Conservation (phyloP, 2,329 filamentous ascomycete genomes). For the Apiospora marii region DNA sequence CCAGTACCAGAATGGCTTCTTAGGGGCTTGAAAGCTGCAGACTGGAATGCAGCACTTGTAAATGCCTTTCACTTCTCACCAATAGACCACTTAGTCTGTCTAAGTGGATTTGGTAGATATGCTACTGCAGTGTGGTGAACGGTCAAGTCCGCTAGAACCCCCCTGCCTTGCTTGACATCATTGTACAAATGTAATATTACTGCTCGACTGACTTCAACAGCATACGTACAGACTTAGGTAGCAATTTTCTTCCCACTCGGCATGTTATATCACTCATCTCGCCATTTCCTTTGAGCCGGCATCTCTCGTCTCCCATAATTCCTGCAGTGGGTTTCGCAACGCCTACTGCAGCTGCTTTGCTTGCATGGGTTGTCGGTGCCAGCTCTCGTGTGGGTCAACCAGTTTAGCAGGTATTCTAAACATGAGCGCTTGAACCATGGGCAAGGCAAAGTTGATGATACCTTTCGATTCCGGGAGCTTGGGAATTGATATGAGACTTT, state of each 20-base stretch:
- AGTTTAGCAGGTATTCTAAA: background rate
- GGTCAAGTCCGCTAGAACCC: background rate
- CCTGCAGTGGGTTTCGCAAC: background rate
- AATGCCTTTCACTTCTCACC: too few relatives aligned
- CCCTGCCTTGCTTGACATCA: too few relatives aligned
- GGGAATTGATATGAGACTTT: background rate
- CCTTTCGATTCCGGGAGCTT: background rate
- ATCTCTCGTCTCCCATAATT: background rate
- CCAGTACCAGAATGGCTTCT: too few relatives aligned
- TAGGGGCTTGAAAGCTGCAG: too few relatives aligned
- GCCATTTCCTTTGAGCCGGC: background rate
- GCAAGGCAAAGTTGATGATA: background rate
- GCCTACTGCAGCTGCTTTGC: background rate
- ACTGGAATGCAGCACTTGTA: too few relatives aligned
- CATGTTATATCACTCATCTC: rapidly evolving
- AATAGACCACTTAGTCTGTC: too few relatives aligned
- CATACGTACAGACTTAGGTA: background rate
- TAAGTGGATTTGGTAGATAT: background rate
- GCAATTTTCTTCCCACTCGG: too few relatives aligned
- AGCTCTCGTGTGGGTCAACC: background rate
- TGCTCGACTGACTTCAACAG: background rate
- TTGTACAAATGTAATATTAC: background rate
- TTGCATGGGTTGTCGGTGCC: background rate
- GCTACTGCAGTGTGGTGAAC: background rate
- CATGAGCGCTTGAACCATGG: background rate